Evolutionary conservation across 108 stramenopile genomes (phyloP).

Genomic region (Nannochloropsis salina): DNA sequence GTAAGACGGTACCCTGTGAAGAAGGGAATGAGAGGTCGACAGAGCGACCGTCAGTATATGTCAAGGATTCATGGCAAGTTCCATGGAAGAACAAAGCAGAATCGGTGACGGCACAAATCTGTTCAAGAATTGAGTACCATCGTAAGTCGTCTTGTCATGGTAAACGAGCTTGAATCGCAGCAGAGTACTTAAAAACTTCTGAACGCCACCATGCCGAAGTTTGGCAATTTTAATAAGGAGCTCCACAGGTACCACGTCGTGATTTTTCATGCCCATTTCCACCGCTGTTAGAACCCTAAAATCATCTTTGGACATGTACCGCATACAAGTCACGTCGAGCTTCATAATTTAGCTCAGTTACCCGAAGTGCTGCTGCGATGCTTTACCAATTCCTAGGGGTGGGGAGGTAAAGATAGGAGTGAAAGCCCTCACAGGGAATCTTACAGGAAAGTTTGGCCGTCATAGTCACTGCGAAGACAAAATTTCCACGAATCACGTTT

Average conservation of each 20-base stretch:
- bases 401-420: background rate
- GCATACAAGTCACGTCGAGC: slow-evolving; percentile 59
- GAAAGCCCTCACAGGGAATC: background rate
- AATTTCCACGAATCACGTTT: too few relatives aligned
- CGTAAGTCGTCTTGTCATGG: slow-evolving; percentile 80
- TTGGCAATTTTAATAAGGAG: slow-evolving; percentile 79
- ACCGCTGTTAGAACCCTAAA: slow-evolving; percentile 92
- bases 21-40: background rate
- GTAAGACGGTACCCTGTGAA: slow-evolving; percentile 76
- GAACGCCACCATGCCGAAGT: slow-evolving; percentile 86
- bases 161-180: slow-evolving; percentile 85
- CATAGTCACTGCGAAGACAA: too few relatives aligned
- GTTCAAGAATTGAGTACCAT: slow-evolving; percentile 10
- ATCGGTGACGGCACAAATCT: too few relatives aligned
- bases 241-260: slow-evolving; percentile 77
- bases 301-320: slow-evolving; percentile 65
- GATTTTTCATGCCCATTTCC: slow-evolving; percentile 93
- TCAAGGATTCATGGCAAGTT: too few relatives aligned
- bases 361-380: too few relatives aligned
- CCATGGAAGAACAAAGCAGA: too few relatives aligned
- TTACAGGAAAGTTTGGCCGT: background rate
- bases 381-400: background rate
- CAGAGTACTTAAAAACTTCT: slow-evolving; percentile 75
- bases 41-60: too few relatives aligned
- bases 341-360: slow-evolving; percentile 40